These are phyloP conservation scores for Aspergillus ibericus DNA, from an alignment of 2,329 filamentous ascomycete species.

Conservation along the genomic window DNA sequence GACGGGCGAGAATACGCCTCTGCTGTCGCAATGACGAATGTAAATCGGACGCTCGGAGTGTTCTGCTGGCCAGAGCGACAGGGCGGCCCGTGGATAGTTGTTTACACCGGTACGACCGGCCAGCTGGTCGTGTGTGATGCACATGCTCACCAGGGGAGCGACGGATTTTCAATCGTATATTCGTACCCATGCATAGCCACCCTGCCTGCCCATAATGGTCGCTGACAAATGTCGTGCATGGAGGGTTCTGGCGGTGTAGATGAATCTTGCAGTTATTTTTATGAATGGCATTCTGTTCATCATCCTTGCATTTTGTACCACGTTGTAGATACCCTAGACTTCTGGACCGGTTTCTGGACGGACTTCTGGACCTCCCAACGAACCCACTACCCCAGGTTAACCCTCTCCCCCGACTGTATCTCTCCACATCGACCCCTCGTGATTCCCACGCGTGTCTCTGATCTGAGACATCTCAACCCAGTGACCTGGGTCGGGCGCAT, in stretches of 20 bases:
- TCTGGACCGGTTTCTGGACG: too few relatives aligned
- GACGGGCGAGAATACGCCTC: conserved; percentile 15
- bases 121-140: not conserved
- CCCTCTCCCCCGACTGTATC: too few relatives aligned
- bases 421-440: too few relatives aligned
- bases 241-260: not conserved
- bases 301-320: not conserved
- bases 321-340: too few relatives aligned
- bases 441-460: too few relatives aligned
- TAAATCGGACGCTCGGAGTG: not conserved
- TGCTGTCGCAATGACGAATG: conserved; percentile 12
- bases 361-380: too few relatives aligned
- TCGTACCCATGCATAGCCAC: not conserved
- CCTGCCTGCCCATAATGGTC: not conserved
- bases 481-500: too few relatives aligned
- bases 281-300: not conserved
- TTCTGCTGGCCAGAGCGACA: conserved; percentile 23
- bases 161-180: not conserved
- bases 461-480: too few relatives aligned
- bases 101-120: not conserved
- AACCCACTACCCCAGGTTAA: too few relatives aligned
- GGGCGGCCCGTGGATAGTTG: not conserved
- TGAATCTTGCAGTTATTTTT: not conserved
- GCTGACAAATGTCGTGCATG: not conserved
- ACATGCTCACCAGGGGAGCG: not conserved